Conservation (phyloP, 441 rosid genomes). For the Gossypium davidsonii region DNA sequence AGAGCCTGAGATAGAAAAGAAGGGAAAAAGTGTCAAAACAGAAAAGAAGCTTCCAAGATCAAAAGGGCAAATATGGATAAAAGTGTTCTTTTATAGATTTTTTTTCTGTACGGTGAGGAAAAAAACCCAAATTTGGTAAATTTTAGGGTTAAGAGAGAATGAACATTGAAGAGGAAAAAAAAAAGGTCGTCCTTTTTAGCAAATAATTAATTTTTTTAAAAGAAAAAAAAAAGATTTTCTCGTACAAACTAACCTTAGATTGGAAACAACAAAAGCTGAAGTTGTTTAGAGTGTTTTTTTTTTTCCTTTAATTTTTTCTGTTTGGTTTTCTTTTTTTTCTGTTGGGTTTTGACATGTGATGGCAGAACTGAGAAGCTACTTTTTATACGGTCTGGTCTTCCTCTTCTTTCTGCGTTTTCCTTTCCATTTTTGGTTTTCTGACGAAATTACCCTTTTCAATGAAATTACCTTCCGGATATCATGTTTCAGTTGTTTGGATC, state of each 20-base stretch:
- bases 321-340: neutral
- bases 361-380: neutral
- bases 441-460: conserved; percentile 9
- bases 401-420: neutral
- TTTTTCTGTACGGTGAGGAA: neutral
- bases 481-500: neutral
- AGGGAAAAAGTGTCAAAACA: neutral
- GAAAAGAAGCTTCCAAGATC: conserved; percentile 10
- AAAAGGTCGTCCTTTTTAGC: neutral
- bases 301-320: neutral
- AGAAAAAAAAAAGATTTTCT: neutral
- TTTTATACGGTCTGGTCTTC: neutral
- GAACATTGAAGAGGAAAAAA: neutral
- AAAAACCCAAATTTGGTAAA: conserved; percentile 9
- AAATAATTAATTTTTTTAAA: neutral
- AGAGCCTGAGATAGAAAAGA: neutral
- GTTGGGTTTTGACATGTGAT: conserved; percentile 1
- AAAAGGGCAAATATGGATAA: conserved; percentile 9
- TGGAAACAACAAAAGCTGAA: conserved; percentile 5
- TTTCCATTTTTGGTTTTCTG: neutral
- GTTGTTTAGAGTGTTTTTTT: neutral
- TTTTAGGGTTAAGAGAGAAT: conserved; percentile 5
- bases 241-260: conserved; percentile 10
- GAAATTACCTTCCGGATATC: neutral
- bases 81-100: neutral